Evolutionary conservation across 768 basidiomycete genomes (phyloP), one percentile per base, ranked within the genome.

Genomic region (Neoboletus subvelutipes): DNA sequence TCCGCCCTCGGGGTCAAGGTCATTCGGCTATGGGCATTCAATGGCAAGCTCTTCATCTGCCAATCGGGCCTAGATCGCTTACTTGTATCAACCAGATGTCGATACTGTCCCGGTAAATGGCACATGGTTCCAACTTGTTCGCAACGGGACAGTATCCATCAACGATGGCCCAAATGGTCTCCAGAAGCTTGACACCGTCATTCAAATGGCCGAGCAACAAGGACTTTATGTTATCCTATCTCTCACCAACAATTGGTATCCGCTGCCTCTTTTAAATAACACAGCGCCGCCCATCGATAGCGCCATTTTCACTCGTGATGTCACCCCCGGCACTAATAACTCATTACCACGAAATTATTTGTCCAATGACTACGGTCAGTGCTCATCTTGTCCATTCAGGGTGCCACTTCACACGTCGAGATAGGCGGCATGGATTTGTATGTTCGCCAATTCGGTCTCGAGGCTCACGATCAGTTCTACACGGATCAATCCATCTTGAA

Each of bases 21-120:
- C 22, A 80, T 88, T 29, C 77, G 87, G 41, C 75, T 82, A 4
- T 90, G 88, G 88, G 88, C 80, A 18, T 89, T 88, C 69, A 88
- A 88, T 70, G 87, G 86, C 80, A 37, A 55, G 51, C 17, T 45
- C 31, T 33, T 37, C 49, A 28, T 45, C 33, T 26, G 28, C 54
- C 52, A 17, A 39, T 53, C 33, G 12, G 15, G 9, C 7, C 28
- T 13, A n/a, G 29, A 50, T 50, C 24, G 8, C 56, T 65, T n/a
- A 71, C 39, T 22, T 28, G 41, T 11, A n/a, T 46, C 17, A 18
- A 47, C 52, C 20, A 83, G 83, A 84, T 59, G 84, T 86, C 41
- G 70, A 72, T 3, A 68, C 73, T n/a, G 73, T 83, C 59, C 83
- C 84, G 9, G 63, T 71, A 51, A 78, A 81, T 52, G 83, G 85